Percentiles rank a stretch among this genome's conserved stretches.
phyloP scores from a whole-genome alignment of 371 early-diverging fungal species.

The Apophysomyces sp. region DNA sequence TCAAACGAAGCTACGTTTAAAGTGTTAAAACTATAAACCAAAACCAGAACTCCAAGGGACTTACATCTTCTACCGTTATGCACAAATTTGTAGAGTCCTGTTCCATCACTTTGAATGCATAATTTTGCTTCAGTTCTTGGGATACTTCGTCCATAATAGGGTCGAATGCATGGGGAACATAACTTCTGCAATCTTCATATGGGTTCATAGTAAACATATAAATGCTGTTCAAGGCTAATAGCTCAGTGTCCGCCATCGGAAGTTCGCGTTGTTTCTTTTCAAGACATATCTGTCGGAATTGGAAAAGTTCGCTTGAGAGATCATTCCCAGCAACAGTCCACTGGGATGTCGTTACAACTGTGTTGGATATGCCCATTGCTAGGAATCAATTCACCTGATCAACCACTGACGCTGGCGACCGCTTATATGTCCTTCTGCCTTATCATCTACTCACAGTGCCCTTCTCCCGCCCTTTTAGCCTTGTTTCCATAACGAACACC shows the following conservation, averaged over 20 bases:
- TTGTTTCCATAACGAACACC: not conserved
- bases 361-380: conserved; percentile 1
- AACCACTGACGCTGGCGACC: no score
- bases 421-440: not conserved
- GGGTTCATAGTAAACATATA: not conserved
- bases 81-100: not conserved
- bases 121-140: not conserved
- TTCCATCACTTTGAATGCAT: not conserved
- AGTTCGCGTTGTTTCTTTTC: not conserved
- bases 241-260: not conserved
- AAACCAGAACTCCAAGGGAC: not conserved
- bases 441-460: not conserved
- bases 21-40: not conserved
- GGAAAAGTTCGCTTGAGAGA: not conserved
- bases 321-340: not conserved
- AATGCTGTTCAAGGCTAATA: not conserved
- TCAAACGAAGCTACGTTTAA: not conserved
- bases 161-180: not conserved
- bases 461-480: not conserved
- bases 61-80: not conserved
- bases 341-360: not conserved
- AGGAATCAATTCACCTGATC: no score
- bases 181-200: not conserved
- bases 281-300: not conserved
- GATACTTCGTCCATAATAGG: not conserved